Conservation (phyloP, 2,329 filamentous ascomycete species). For the Fusarium fujikuroi region DNA sequence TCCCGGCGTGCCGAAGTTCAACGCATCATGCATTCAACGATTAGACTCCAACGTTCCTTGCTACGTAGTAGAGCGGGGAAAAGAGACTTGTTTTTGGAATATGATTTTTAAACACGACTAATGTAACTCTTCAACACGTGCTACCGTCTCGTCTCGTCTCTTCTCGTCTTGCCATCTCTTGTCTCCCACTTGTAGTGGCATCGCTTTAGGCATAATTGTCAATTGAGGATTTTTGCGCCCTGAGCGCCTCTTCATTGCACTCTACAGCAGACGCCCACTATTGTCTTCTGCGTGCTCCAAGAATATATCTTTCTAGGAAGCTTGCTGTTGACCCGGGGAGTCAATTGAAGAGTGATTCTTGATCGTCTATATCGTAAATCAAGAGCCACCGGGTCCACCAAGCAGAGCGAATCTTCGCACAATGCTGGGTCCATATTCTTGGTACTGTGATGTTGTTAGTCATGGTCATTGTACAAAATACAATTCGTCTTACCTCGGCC, state of each 20-base stretch:
- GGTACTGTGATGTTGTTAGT: slow-evolving; percentile 68
- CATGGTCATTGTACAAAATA: not conserved
- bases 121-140: slow-evolving; percentile 34
- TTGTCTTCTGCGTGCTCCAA: not conserved
- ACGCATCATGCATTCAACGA: slow-evolving; percentile 17
- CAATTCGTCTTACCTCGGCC: slow-evolving; percentile 65
- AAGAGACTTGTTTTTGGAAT: slow-evolving; percentile 12
- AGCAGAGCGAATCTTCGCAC: slow-evolving; percentile 93
- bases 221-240: slow-evolving; percentile 37
- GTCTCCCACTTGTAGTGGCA: slow-evolving; percentile 30
- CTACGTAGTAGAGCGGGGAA: slow-evolving; percentile 2
- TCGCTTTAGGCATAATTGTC: slow-evolving; percentile 41
- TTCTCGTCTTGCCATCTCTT: slow-evolving; percentile 7
- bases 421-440: slow-evolving; percentile 96
- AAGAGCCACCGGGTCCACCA: slow-evolving; percentile 88
- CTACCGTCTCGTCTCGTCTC: slow-evolving; percentile 17
- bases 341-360: slow-evolving; percentile 25
- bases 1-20: not conserved
- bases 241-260: slow-evolving; percentile 35
- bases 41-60: not conserved
- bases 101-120: slow-evolving; percentile 35
- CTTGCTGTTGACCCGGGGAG: slow-evolving; percentile 6
- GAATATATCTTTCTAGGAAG: slow-evolving; percentile 3
- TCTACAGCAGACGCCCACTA: not conserved
- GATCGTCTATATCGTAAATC: slow-evolving; percentile 42